A percentile compares a stretch with the other conserved stretches of the same genome.
These are phyloP conservation scores for Alloteropsis angusta DNA, from an alignment of 202 grass and related monocot species.

Conservation along the genomic window DNA sequence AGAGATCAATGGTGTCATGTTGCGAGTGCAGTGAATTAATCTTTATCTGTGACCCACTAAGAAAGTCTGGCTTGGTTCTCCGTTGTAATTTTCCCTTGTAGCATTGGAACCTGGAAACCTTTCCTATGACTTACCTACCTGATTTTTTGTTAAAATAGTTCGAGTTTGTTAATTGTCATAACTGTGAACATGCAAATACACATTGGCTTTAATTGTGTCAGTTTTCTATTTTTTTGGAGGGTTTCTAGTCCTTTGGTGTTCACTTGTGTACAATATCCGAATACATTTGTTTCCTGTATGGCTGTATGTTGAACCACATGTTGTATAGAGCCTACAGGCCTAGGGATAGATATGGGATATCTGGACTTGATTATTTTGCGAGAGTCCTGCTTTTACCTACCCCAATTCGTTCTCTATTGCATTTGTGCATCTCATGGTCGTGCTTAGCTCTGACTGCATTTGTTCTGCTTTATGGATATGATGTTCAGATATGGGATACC, in stretches of 20 bases:
- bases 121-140: background rate
- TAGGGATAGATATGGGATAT: background rate
- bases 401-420: background rate
- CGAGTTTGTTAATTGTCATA: background rate
- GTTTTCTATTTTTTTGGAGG: background rate
- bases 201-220: background rate
- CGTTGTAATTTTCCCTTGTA: background rate
- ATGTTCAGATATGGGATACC: slow-evolving; percentile 71
- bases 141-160: background rate
- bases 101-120: background rate
- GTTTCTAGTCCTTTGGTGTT: background rate
- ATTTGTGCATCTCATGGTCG: background rate
- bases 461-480: background rate
- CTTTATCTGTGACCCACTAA: background rate
- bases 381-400: background rate
- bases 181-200: background rate
- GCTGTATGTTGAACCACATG: background rate
- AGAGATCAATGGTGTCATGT: background rate
- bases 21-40: background rate
- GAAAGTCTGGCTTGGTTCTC: background rate
- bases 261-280: background rate
- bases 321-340: background rate
- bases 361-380: background rate
- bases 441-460: background rate
- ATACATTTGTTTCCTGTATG: background rate